Conservation (phyloP, 2,329 filamentous ascomycete species). For the Pseudogymnoascus sp. region DNA sequence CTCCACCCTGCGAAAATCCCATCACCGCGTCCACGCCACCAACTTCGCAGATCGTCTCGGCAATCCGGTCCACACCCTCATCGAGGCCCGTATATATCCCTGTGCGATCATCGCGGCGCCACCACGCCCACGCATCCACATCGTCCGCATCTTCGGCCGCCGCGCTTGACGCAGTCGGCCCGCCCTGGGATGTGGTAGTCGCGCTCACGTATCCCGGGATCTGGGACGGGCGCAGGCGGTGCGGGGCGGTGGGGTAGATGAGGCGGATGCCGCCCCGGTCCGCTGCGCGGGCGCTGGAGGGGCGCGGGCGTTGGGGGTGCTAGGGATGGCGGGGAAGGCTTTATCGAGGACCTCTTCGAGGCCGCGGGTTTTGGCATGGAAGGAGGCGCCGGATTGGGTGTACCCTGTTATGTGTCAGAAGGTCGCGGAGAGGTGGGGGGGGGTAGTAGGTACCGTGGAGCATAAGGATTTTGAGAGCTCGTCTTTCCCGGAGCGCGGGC, state of each 20-base stretch:
- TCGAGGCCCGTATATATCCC: slow-evolving; percentile 63
- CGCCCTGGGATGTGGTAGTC: not conserved
- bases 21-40: slow-evolving; percentile 71
- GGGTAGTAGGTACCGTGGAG: slow-evolving; percentile 54
- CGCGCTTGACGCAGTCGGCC: slow-evolving; percentile 33
- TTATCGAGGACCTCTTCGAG: slow-evolving; percentile 76
- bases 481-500: not conserved
- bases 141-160: slow-evolving; percentile 42
- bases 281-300: slow-evolving; percentile 40
- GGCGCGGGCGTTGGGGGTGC: slow-evolving; percentile 47
- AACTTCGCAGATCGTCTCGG: slow-evolving; percentile 52
- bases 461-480: slow-evolving; percentile 62
- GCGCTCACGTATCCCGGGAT: slow-evolving; percentile 59
- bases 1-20: slow-evolving; percentile 78
- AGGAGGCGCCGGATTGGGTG: slow-evolving; percentile 82
- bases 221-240: slow-evolving; percentile 55
- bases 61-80: slow-evolving; percentile 59
- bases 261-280: slow-evolving; percentile 44
- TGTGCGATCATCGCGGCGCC: slow-evolving; percentile 59
- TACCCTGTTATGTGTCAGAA: slow-evolving; percentile 50
- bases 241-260: slow-evolving; percentile 64
- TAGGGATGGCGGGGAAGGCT: slow-evolving; percentile 55
- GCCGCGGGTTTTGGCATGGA: slow-evolving; percentile 82
- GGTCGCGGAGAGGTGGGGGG: not conserved
- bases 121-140: slow-evolving; percentile 77